Base-by-base conservation (phyloP, 768 basidiomycete genomes). In the Lentinus brumalis region DNA sequence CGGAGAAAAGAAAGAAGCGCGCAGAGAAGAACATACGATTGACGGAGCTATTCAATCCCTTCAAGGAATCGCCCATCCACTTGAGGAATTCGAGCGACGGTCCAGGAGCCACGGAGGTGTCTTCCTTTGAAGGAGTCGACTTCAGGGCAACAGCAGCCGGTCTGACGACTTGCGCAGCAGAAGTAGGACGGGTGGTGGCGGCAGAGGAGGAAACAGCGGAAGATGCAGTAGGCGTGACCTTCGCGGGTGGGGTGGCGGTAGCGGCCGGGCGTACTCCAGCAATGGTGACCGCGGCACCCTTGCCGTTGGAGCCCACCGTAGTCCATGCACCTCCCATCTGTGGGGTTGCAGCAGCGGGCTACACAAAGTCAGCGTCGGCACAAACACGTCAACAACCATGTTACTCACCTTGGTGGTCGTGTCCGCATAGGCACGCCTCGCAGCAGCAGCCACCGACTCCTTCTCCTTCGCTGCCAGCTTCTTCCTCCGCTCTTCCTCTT, bases 401-500 rank as follows among this genome's bases (percentile, higher is more conserved):
- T 1, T 26, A 26, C 67, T 57, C 58, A 89, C 91, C 84, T 90
- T 93, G 63, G 80, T 83, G 2, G 89, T 87, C 32, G 85, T 84
- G 60, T 94, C 93, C 4, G 91, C 92, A 68, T 96, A 91, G 4
- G 81, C 88, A 54, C 92, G 81, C 70, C 89, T 84, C 8, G 83
- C 78, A 41, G 82, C 81, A 21, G 82, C 78, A 12, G 83, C 76
- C 9, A 81, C 81, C 56, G 79, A 69, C 58, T 77, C 78, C 55
- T 80, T 85, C 64, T 91, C 86, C 72, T 87, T 88, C 7, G 77
- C 75, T 0, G 55, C 58, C 31, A 67, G 64, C 74, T 87, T 91
- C 80, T 94, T 95, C 63, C 89, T 83, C 64, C 79, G 84, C 74
- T 96, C 94, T 70, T 99, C 97, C 68, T 99, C 97, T 74, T 98